Percentiles rank a stretch among this genome's conserved stretches.
Conservation (phyloP, 1,284 basidiomycete species). For the Melanopsichium pennsylvanicum region DNA sequence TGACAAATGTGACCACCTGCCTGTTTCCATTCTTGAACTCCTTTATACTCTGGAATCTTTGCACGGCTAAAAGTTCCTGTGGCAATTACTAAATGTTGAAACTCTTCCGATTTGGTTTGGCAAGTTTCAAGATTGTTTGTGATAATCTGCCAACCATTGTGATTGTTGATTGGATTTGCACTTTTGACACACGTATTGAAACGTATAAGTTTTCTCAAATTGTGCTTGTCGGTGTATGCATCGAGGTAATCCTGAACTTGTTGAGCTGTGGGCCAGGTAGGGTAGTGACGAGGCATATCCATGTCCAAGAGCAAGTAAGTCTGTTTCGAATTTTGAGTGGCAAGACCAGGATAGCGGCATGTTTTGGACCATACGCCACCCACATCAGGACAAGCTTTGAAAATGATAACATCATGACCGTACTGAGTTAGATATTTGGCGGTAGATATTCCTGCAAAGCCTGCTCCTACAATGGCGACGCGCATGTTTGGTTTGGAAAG, state of each 20-base stretch:
- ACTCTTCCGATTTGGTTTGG: neutral
- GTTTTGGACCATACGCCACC: slow-evolving; percentile 49
- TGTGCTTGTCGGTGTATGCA: slow-evolving; percentile 44
- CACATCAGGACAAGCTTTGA: slow-evolving; percentile 35
- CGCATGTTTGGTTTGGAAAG: slow-evolving; percentile 15
- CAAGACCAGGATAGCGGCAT: slow-evolving; percentile 51
- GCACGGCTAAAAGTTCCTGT: slow-evolving; percentile 51
- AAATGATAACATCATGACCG: slow-evolving; percentile 43
- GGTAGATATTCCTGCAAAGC: slow-evolving; percentile 47
- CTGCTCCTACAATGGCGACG: slow-evolving; percentile 45
- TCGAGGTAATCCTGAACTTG: slow-evolving; percentile 57
- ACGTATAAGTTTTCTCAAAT: slow-evolving; percentile 31
- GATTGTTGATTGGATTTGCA: slow-evolving; percentile 9
- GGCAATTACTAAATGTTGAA: slow-evolving; percentile 45
- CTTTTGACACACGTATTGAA: slow-evolving; percentile 37
- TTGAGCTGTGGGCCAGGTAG: slow-evolving; percentile 50
- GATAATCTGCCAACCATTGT: slow-evolving; percentile 29
- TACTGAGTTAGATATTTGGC: slow-evolving; percentile 46
- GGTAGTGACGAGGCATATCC: slow-evolving; percentile 54
- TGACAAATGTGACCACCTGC: slow-evolving; percentile 50
- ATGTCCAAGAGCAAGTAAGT: slow-evolving; percentile 55
- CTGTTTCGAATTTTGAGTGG: slow-evolving; percentile 57
- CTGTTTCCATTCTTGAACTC: slow-evolving; percentile 31
- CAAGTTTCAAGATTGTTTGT: slow-evolving; percentile 1
- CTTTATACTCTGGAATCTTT: slow-evolving; percentile 50